A percentile compares a stretch with the other conserved stretches of the same genome.
Evolutionary conservation across 1,284 basidiomycete genomes (phyloP).

Genomic region (Pyrrhoderma noxium): DNA sequence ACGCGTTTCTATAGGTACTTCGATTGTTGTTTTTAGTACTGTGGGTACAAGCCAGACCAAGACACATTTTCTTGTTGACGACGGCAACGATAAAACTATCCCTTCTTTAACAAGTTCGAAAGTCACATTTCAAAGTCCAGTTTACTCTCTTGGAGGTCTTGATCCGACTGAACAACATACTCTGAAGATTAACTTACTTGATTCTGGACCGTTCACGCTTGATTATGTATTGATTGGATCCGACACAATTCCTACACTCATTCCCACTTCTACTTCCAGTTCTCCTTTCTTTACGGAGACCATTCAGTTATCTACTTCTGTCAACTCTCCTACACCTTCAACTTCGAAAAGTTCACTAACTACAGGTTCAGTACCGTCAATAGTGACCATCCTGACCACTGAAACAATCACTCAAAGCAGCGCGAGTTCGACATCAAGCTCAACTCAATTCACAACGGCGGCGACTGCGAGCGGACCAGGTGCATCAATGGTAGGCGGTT

Average conservation of each 20-base stretch:
- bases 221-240: conserved; percentile 14
- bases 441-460: not conserved
- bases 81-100: not conserved
- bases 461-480: too few relatives aligned
- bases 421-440: too few relatives aligned
- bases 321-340: not conserved
- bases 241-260: conserved; percentile 1
- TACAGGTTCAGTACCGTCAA: not conserved
- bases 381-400: too few relatives aligned
- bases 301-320: conserved; percentile 1
- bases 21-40: conserved; percentile 15
- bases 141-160: conserved; percentile 12
- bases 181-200: conserved; percentile 15
- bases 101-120: not conserved
- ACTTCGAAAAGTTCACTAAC: not conserved
- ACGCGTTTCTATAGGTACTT: conserved; percentile 11
- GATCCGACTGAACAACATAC: conserved; percentile 10
- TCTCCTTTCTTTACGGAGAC: not conserved
- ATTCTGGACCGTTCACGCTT: conserved; percentile 16
- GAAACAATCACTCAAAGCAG: too few relatives aligned
- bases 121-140: conserved; percentile 7
- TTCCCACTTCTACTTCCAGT: not conserved
- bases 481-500: too few relatives aligned
- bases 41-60: conserved; percentile 11
- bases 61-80: conserved; percentile 13